Evolutionary conservation across 2,329 filamentous ascomycete genomes (phyloP), one percentile per base, ranked within the genome.

Genomic region (Tolypocladium ovalisporum): DNA sequence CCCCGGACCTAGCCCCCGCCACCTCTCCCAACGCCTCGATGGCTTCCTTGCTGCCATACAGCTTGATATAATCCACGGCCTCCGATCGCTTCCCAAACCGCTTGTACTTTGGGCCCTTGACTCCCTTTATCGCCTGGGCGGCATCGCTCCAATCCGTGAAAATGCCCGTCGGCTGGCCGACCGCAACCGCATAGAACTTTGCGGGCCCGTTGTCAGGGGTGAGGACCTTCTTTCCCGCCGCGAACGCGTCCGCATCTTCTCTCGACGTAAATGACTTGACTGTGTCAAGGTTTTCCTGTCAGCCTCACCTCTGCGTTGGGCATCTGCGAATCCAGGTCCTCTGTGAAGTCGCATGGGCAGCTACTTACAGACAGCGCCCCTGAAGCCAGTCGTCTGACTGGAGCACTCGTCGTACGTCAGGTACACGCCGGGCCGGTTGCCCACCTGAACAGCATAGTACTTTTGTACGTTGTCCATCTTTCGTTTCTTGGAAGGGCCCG

Each of bases 231-330:
- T 79, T 80, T 52, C 89, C 88, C 1, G 80, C 83, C 32, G 90
- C 78, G 68, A 89, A 97, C 2, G 83, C 84, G 65, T 88, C 81
- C n/a, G 93, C 93, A 59, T 96, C 90, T 61, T 85, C 80, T 58
- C 80, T 76, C 0, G 81, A 84, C 12, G 79, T 74, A 68, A 96
- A 97, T 1, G 88, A 90, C 74, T 94, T 93, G 76, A 88, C 90
- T 94, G 9, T 24, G 56, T 27, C 42, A 54, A 55, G 42, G 37
- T 56, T 12, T 15, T 32, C 7, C 7, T 29, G 27, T 49, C 27
- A 49, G 44, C 8, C 44, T 32, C 40, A 3, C 24, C 24, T 47
- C 24, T 17, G 42, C 42, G 24, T 44, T 24, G 22, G 40, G 24
- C 7, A 27, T 29, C 9, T 32, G 27, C 24, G 17, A 32, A 9